These are phyloP conservation scores for Penicillium sp. DNA, from an alignment of 2,329 filamentous ascomycete genomes.

Conservation along the genomic window DNA sequence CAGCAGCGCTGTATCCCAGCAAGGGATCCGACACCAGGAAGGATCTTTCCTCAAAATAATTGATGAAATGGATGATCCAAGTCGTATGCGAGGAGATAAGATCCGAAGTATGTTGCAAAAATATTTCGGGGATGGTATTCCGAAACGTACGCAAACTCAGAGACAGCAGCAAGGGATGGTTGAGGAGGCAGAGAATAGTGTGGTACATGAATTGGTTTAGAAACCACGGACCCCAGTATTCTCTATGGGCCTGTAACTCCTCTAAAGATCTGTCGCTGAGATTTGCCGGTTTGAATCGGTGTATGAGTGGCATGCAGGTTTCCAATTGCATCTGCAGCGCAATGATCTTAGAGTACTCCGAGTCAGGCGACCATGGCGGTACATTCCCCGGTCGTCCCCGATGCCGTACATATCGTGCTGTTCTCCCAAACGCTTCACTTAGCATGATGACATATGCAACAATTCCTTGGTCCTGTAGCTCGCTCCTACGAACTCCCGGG, in stretches of 20 bases:
- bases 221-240: constrained; percentile 57
- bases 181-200: constrained; percentile 54
- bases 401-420: constrained; percentile 49
- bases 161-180: constrained; percentile 56
- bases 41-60: constrained; percentile 46
- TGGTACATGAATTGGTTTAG: constrained; percentile 56
- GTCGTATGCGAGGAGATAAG: constrained; percentile 53
- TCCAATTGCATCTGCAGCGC: constrained; percentile 55
- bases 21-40: constrained; percentile 51
- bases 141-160: constrained; percentile 55
- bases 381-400: constrained; percentile 46
- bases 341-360: constrained; percentile 55
- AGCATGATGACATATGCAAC: constrained; percentile 49
- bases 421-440: constrained; percentile 51
- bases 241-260: constrained; percentile 46
- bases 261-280: constrained; percentile 45
- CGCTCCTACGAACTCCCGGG: constrained; percentile 24
- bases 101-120: constrained; percentile 56
- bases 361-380: constrained; percentile 52
- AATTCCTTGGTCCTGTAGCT: constrained; percentile 44
- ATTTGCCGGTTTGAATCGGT: constrained; percentile 53
- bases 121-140: constrained; percentile 55
- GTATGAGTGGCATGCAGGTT: constrained; percentile 51
- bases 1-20: constrained; percentile 52
- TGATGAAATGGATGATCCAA: constrained; percentile 56